Evolutionary conservation across 352 stramenopile genomes (phyloP), one percentile per base, ranked within the genome.

Genomic region (Phytophthora kernoviae): DNA sequence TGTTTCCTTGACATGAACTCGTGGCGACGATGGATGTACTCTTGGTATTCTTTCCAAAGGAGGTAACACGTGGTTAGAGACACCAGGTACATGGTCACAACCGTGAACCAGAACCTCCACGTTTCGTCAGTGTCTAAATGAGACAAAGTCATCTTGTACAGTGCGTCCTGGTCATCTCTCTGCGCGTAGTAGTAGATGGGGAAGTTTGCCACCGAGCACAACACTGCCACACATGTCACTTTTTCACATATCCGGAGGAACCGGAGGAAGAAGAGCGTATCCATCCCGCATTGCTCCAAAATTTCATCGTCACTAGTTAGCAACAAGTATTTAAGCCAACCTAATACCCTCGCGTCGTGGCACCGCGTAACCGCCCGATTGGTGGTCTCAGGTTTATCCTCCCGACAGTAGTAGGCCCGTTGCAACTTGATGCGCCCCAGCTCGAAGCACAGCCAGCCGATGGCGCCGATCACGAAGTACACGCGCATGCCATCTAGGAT

Each of bases 261-360:
- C 21, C 85, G 85, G 32, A 94, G 56, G 27, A 91, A 90, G 58
- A 92, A 90, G 24, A 94, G 72, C 54, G 85, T 91, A 61, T 93
- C 83, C 58, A 94, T 79, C 7, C 85, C 85, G 51, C 85, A 93
- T 14, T 73, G 62, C 52, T 88, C 71, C 33, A 93, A 63, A 2
- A 94, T 45, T 2, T 79, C 76, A 44, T 94, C 84, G 66, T 94
- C 86, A 21, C 73, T 79, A 5, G 75, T 81, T 15, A 51, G 62
- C 52, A 87, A 88, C 24, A 91, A 65, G 37, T 81, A 58, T 42
- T 54, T 69, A 15, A 91, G 54, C 84, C 84, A 95, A 1, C 43
- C 57, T 41, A 91, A 82, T 2, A 77, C 57, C 46, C 69, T 70
- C 3, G 69, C 27, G 10, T 60, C 53, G 37, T 76, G 77, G 14